Evolutionary conservation across 1,139 yeast genomes (phyloP).

Genomic region (Protomyces inundatus): DNA sequence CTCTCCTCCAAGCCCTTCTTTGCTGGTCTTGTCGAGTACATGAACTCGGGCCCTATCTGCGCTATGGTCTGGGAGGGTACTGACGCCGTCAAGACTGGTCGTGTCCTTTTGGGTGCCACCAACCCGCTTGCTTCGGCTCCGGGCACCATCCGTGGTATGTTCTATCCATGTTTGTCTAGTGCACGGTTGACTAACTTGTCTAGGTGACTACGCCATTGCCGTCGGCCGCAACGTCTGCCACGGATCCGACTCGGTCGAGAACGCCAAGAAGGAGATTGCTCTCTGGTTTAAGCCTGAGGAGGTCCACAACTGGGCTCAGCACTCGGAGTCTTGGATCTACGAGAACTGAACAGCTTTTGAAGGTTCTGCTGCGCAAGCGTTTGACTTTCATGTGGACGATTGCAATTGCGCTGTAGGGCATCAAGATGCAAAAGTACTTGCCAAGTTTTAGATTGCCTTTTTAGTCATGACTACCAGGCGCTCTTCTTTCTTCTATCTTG

Average conservation of each 20-base stretch:
- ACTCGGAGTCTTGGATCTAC: constrained; percentile 17
- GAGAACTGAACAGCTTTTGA: not conserved
- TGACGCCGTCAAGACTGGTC: constrained; percentile 98
- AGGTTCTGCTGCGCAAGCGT: too few species aligned
- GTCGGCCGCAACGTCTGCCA: constrained; percentile 99
- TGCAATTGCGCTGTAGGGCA: not conserved
- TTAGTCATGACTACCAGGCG: not conserved
- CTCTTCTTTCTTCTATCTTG: not conserved
- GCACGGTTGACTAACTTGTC: not conserved
- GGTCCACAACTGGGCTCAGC: constrained; percentile 56
- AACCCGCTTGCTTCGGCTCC: constrained; percentile 96
- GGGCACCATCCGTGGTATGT: constrained; percentile 93
- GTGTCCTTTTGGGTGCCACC: constrained; percentile 96
- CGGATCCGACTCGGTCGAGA: constrained; percentile 99
- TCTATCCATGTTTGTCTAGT: not conserved
- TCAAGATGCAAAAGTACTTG: not conserved
- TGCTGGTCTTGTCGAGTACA: constrained; percentile 73
- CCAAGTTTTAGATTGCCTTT: not conserved
- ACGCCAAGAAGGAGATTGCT: constrained; percentile 90
- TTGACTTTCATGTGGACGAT: too few species aligned
- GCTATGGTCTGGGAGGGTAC: constrained; percentile 99
- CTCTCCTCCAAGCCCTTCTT: constrained; percentile 23
- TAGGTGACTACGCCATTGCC: constrained; percentile 60
- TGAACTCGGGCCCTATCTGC: constrained; percentile 97
- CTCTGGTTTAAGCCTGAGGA: constrained; percentile 99